Base-by-base conservation (phyloP, 2,329 filamentous ascomycete genomes). In the Tolypocladium cylindrosporum region DNA sequence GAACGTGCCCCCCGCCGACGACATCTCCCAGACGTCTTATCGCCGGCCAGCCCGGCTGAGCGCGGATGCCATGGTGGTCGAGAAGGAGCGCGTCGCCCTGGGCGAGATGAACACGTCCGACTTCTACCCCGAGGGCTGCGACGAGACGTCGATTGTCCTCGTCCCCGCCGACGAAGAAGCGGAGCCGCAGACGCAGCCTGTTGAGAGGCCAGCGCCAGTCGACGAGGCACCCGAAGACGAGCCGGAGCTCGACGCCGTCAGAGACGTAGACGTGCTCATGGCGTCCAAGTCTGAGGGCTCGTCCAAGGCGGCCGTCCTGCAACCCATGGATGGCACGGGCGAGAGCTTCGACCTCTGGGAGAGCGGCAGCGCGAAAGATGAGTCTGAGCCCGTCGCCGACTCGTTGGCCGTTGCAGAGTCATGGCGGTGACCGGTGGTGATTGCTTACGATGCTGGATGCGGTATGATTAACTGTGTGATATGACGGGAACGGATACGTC, bases 1-100 rank as follows among this genome's bases (percentile, higher is more conserved):
- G 77, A 99, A 99, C 68, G 85, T 96, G 21, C 89, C 93, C 5
- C 93, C 93, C 2, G 70, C 75, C 3, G 82, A 83, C 57, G 85
- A 89, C 52, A 71, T 88, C 43, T 84, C 82, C 36, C 81, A 88
- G 66, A 85, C 82, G 0, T 75, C 75, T 19, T 62, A 71, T 31
- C 69, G 72, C n/a, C 63, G 69, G 10, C 62, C 64, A 27, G 62
- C 67, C 14, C 67, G 65, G 13, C 59, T 59, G 27, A 66, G 67
- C 27, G 65, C 67, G 2, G 81, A 84, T 55, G 77, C 79, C 59
- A 86, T 86, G 77, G 69, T 82, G 21, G 76, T 87, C 31, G 85
- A 89, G 65, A 82, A 86, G 70, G 75, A 83, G 66, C 82, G 88
- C 31, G 75, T 79, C 6, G 86, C 88, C 0, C 75, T 91, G 1